phyloP scores from a whole-genome alignment of 1,284 basidiomycete genomes.

The Naganishia sp. region DNA sequence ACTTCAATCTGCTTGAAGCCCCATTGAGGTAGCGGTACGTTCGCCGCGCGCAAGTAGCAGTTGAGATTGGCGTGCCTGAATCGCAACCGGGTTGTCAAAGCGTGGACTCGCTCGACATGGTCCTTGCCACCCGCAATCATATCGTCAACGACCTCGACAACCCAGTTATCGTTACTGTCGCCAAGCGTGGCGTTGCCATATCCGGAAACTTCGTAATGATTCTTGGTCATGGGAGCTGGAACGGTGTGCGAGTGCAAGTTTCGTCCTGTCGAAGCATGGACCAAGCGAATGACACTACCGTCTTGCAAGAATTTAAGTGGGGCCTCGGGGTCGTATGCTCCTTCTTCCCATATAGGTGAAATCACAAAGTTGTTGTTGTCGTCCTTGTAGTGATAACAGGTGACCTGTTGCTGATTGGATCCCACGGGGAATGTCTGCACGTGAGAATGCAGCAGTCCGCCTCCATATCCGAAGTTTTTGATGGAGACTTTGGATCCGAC shows the following conservation, averaged over 20 bases:
- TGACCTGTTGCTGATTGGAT: conserved; percentile 94
- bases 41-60: conserved; percentile 89
- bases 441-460: conserved; percentile 94
- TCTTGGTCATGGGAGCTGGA: conserved; percentile 84
- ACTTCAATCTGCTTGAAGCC: conserved; percentile 99
- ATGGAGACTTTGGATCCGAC: conserved; percentile 88
- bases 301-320: conserved; percentile 70
- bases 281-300: conserved; percentile 77
- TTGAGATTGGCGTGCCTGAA: conserved; percentile 76
- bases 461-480: conserved; percentile 98
- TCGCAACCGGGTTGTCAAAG: conserved; percentile 83
- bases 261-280: conserved; percentile 76
- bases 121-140: conserved; percentile 64
- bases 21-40: conserved; percentile 91
- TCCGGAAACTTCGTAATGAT: conserved; percentile 86
- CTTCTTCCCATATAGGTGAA: conserved; percentile 76
- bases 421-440: conserved; percentile 90
- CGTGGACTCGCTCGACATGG: conserved; percentile 70
- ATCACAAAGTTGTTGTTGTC: conserved; percentile 92
- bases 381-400: conserved; percentile 99
- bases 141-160: conserved; percentile 93
- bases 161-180: conserved; percentile 87
- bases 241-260: conserved; percentile 93
- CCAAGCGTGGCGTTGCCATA: conserved; percentile 88
- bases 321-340: conserved; percentile 63